These are phyloP conservation scores for Amaranthus cruentus DNA, from an alignment of 148 eudicot species.

Conservation along the genomic window DNA sequence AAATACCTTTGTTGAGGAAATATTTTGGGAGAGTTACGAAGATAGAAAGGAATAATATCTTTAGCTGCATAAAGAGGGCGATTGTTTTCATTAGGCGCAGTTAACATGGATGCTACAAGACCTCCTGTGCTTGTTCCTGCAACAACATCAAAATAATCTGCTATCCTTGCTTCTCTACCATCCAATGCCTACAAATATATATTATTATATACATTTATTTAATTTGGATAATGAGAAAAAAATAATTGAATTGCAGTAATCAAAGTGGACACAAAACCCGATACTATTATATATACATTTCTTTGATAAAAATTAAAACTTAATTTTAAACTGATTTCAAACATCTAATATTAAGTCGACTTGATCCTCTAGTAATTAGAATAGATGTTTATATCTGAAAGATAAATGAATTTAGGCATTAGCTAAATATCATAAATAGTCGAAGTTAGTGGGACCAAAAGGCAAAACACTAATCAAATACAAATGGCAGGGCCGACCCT, in stretches of 20 bases:
- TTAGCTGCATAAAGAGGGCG: slow-evolving; percentile 33
- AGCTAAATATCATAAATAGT: too few species aligned
- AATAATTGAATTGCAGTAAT: background rate
- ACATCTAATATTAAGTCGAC: too few species aligned
- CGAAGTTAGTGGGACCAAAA: too few species aligned
- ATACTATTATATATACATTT: too few species aligned
- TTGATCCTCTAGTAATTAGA: too few species aligned
- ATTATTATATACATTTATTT: background rate
- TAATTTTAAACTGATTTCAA: too few species aligned
- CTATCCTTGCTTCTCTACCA: slow-evolving; percentile 35
- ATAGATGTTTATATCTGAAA: too few species aligned
- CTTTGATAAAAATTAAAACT: too few species aligned
- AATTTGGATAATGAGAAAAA: background rate
- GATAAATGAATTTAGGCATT: too few species aligned
- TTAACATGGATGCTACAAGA: slow-evolving; percentile 26
- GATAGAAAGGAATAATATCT: slow-evolving; percentile 28
- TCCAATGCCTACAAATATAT: slow-evolving; percentile 22
- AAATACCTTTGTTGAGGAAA: slow-evolving; percentile 28
- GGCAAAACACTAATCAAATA: too few species aligned
- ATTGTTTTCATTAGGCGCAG: slow-evolving; percentile 26
- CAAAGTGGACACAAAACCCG: too few species aligned
- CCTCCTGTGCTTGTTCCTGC: slow-evolving; percentile 41
- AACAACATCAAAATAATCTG: slow-evolving; percentile 37
- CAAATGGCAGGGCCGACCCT: too few species aligned
- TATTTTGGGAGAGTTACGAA: slow-evolving; percentile 25